Evolutionary conservation across 495 filamentous ascomycete species (phyloP).

Genomic region (Acidiella bohemica): DNA sequence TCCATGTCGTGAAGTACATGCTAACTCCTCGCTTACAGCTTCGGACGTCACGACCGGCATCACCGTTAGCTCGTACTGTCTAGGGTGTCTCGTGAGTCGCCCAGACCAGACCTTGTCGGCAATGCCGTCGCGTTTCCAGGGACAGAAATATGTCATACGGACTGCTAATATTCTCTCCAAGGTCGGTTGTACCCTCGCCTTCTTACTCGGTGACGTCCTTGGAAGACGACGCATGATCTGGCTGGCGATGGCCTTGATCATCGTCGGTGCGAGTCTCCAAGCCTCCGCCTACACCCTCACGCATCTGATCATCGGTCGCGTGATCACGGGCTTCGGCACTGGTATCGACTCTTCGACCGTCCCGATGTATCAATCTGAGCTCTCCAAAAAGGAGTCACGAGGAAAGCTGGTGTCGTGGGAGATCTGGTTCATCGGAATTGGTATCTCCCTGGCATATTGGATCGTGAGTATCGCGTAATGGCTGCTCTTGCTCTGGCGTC

Average conservation of each 20-base stretch:
- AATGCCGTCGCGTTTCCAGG: too few species aligned
- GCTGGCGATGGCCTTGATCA: slow-evolving; percentile 14
- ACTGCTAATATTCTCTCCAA: slow-evolving; percentile 10
- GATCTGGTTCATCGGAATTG: slow-evolving; percentile 14
- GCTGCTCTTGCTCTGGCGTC: neutral
- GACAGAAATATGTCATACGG: too few species aligned
- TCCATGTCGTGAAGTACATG: too few species aligned
- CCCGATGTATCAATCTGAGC: slow-evolving; percentile 14
- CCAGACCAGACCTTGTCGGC: too few species aligned
- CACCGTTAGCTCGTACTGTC: slow-evolving; percentile 5
- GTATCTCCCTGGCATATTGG: slow-evolving; percentile 14
- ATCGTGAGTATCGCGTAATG: neutral
- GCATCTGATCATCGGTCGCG: slow-evolving; percentile 11
- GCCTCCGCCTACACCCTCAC: slow-evolving; percentile 14
- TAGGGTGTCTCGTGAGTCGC: neutral
- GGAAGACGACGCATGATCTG: slow-evolving; percentile 23
- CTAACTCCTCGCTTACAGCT: too few species aligned
- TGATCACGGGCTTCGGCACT: slow-evolving; percentile 14
- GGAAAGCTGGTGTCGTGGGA: slow-evolving; percentile 11
- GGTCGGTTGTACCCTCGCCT: slow-evolving; percentile 22
- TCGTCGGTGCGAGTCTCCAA: slow-evolving; percentile 12
- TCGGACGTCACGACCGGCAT: slow-evolving; percentile 10
- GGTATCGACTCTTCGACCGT: slow-evolving; percentile 9
- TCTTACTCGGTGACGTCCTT: slow-evolving; percentile 20
- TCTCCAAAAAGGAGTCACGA: slow-evolving; percentile 5